A percentile compares a stretch with the other conserved stretches of the same genome.
These are phyloP conservation scores for Eutrema yunnanense DNA, from an alignment of 345 rosid species.

Conservation along the genomic window DNA sequence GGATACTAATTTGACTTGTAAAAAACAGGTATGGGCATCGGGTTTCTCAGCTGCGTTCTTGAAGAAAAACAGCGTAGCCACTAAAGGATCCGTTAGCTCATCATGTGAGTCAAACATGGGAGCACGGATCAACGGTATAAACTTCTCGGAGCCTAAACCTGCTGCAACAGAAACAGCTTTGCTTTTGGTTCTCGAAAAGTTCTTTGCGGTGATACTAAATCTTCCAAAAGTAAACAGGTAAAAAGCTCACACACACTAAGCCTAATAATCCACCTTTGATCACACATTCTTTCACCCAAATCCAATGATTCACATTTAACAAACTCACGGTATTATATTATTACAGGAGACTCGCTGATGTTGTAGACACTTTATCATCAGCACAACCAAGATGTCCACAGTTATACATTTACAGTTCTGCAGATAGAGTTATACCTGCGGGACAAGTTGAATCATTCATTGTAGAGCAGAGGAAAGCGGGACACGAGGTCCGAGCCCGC, in stretches of 20 bases:
- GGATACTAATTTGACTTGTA: constrained; percentile 20
- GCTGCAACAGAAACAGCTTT: constrained; percentile 73
- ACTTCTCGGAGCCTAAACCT: constrained; percentile 51
- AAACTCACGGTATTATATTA: neutral
- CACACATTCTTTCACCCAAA: neutral
- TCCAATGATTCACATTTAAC: neutral
- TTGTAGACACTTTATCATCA: constrained; percentile 54
- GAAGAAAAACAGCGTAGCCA: constrained; percentile 79
- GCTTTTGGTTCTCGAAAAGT: constrained; percentile 72
- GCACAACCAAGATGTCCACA: constrained; percentile 92
- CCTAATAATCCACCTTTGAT: neutral
- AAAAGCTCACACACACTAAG: neutral
- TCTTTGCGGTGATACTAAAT: constrained; percentile 66
- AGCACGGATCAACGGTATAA: constrained; percentile 21
- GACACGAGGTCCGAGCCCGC: constrained; percentile 80
- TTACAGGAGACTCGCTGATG: constrained; percentile 78
- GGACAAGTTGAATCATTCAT: constrained; percentile 78
- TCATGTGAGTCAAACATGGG: constrained; percentile 28
- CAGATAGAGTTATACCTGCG: constrained; percentile 89
- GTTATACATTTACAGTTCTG: constrained; percentile 90
- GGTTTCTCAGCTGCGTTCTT: constrained; percentile 97
- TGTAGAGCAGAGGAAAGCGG: constrained; percentile 67
- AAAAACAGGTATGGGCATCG: constrained; percentile 84
- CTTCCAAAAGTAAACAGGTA: constrained; percentile 88
- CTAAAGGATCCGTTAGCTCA: constrained; percentile 43